Conservation (phyloP, 139 green algal species). For the Choricystis sp. region DNA sequence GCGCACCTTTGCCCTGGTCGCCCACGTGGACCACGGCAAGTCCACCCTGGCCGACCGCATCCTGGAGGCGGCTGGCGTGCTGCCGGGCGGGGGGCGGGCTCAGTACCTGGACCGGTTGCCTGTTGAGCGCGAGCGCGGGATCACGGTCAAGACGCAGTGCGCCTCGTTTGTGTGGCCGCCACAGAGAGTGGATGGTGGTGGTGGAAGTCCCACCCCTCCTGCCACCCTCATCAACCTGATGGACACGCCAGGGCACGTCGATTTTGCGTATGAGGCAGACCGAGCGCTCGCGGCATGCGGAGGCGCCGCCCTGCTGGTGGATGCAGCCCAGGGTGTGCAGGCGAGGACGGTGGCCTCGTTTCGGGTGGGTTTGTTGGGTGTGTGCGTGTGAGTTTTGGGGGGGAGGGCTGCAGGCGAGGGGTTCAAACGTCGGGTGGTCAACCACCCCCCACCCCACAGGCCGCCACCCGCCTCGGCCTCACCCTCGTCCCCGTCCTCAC, state of each 20-base stretch:
- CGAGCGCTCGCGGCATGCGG: conserved; percentile 57
- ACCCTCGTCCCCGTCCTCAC: conserved; percentile 79
- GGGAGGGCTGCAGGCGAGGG: no score
- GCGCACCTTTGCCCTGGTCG: neutral
- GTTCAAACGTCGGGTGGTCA: no score
- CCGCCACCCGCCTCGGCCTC: no score
- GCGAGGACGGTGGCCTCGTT: conserved; percentile 87
- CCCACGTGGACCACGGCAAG: conserved; percentile 90
- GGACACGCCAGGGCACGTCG: conserved; percentile 51
- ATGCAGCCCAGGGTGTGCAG: conserved; percentile 56
- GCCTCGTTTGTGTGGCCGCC: neutral
- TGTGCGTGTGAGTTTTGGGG: no score
- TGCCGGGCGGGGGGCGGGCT: conserved; percentile 1
- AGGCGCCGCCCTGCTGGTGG: conserved; percentile 80
- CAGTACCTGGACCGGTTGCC: conserved; percentile 2
- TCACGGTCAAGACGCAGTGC: conserved; percentile 68
- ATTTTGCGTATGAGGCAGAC: conserved; percentile 26
- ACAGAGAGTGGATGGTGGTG: neutral
- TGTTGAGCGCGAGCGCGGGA: conserved; percentile 77
- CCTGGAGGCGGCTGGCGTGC: conserved; percentile 29
- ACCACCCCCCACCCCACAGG: no score
- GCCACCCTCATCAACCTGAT: conserved; percentile 64
- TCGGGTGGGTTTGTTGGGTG: conserved; percentile 77
- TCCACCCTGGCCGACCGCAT: conserved; percentile 68
- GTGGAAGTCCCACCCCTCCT: neutral